Evolutionary conservation across 148 eudicot genomes (phyloP).

Genomic region (Dysphania ambrosioides): DNA sequence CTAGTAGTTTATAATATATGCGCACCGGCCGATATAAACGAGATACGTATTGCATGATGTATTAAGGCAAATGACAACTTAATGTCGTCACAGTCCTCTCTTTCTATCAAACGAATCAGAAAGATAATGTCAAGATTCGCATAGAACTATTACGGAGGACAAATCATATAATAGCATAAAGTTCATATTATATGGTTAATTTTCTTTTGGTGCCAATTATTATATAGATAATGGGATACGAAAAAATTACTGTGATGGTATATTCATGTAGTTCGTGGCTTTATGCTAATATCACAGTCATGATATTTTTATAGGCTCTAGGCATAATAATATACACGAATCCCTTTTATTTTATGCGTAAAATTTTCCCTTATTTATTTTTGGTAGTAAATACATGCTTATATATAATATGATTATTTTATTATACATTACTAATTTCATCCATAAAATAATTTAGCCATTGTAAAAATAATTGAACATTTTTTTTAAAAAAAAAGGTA

Average conservation of each 20-base stretch:
- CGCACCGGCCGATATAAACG: neutral
- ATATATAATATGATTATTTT: too few species aligned
- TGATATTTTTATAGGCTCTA: too few species aligned
- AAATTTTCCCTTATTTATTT: too few species aligned
- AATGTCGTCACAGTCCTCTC: neutral
- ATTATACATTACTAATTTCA: too few species aligned
- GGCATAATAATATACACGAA: too few species aligned
- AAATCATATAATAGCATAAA: neutral
- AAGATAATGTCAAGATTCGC: slow-evolving; percentile 1
- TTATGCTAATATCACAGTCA: too few species aligned
- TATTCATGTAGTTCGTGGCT: slow-evolving; percentile 7
- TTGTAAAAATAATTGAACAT: too few species aligned
- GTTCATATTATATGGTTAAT: neutral
- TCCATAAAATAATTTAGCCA: too few species aligned
- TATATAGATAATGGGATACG: neutral
- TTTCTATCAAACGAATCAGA: slow-evolving; percentile 7
- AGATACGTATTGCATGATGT: neutral
- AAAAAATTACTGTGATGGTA: slow-evolving; percentile 1
- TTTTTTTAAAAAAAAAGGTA: too few species aligned
- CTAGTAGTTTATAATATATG: neutral
- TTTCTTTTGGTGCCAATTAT: neutral
- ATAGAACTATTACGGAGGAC: neutral
- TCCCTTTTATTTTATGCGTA: too few species aligned
- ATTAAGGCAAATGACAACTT: neutral
- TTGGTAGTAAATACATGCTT: too few species aligned